Evolutionary conservation across 2,329 filamentous ascomycete genomes (phyloP).

Genomic region (Dendryphion nanum): DNA sequence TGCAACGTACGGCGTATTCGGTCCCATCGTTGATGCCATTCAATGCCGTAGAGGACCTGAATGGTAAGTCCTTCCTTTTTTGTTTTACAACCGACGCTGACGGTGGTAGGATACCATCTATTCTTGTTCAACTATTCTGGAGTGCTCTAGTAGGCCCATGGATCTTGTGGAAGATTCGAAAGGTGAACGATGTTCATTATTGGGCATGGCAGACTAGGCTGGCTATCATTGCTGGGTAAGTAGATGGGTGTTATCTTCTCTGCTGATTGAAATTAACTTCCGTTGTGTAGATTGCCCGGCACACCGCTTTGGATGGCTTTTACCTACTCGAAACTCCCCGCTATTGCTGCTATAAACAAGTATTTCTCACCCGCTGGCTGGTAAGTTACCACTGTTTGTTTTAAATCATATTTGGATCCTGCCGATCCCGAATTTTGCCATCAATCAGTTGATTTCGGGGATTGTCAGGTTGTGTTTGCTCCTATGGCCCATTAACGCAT

Average conservation of each 20-base stretch:
- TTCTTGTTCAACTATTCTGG: constrained; percentile 38
- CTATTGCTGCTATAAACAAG: constrained; percentile 24
- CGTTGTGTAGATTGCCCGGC: constrained; percentile 27
- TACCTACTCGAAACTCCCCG: constrained; percentile 27
- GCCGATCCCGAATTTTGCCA: background rate
- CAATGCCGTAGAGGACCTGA: constrained; percentile 58
- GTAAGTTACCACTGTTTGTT: constrained; percentile 19
- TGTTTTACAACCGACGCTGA: no score
- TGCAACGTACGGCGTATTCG: constrained; percentile 53
- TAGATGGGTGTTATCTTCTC: background rate
- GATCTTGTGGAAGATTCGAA: constrained; percentile 39
- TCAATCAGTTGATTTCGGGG: no score
- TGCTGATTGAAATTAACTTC: constrained; percentile 16
- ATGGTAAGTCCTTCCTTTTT: constrained; percentile 49
- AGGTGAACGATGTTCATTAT: constrained; percentile 36
- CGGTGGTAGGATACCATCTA: constrained; percentile 34
- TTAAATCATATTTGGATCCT: no score
- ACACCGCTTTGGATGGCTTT: constrained; percentile 40
- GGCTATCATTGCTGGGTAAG: constrained; percentile 37
- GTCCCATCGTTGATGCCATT: constrained; percentile 46
- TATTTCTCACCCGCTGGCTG: constrained; percentile 36
- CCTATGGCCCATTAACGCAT: no score
- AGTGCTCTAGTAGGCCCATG: constrained; percentile 35
- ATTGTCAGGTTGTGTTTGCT: no score
- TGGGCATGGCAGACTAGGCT: constrained; percentile 41